phyloP scores from a whole-genome alignment of 1,284 basidiomycete species.

The Puccinia horiana region DNA sequence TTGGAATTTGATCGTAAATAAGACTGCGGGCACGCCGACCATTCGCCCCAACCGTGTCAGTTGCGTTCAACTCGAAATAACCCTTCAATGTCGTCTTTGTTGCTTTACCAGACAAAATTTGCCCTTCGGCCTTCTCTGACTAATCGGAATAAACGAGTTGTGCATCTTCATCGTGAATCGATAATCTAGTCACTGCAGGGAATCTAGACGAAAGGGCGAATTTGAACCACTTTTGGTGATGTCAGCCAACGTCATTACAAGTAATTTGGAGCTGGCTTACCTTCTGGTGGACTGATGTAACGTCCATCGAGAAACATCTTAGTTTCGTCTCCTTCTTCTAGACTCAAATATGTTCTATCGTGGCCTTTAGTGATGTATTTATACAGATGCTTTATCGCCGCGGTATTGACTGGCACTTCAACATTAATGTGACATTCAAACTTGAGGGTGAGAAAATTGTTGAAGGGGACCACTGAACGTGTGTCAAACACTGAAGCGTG shows the following conservation, averaged over 20 bases:
- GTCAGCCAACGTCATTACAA: neutral
- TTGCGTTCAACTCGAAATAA: neutral
- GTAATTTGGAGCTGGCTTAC: constrained; percentile 55
- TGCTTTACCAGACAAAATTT: neutral
- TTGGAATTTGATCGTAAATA: neutral
- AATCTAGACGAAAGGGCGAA: neutral
- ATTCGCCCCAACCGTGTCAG: neutral
- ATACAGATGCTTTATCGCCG: no score
- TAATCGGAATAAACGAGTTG: neutral
- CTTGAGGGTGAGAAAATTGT: no score
- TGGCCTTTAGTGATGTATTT: no score
- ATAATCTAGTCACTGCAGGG: neutral
- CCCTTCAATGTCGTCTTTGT: constrained; percentile 4
- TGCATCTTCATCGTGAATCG: neutral
- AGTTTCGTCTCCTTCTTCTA: constrained; percentile 22
- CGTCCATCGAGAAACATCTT: constrained; percentile 56
- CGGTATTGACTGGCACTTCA: no score
- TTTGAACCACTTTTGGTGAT: neutral
- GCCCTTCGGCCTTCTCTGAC: neutral
- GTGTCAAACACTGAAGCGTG: no score
- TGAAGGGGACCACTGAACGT: no score
- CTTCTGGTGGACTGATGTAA: constrained; percentile 61
- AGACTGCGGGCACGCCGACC: no score
- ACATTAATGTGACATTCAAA: no score
- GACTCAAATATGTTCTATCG: no score